phyloP scores from a whole-genome alignment of 2,329 filamentous ascomycete species.

The Sclerotinia minor region DNA sequence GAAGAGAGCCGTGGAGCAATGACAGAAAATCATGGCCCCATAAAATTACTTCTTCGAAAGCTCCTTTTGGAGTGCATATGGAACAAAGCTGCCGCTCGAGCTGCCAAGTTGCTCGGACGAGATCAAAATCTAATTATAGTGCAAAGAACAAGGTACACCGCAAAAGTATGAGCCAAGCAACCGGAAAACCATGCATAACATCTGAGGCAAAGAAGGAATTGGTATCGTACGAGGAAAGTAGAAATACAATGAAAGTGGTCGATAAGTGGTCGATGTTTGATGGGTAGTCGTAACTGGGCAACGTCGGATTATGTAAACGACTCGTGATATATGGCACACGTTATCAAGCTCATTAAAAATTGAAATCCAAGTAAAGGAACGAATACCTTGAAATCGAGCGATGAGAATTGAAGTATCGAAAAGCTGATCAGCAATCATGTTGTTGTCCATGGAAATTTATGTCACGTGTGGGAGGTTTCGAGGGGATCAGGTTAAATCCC shows the following conservation, averaged over 20 bases:
- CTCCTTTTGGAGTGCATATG: background rate
- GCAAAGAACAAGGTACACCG: background rate
- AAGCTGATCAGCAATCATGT: background rate
- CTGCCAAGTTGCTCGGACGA: conserved; percentile 11
- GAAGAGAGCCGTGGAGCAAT: background rate
- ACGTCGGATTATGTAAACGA: background rate
- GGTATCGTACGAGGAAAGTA: background rate
- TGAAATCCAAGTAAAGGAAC: background rate
- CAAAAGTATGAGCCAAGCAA: background rate
- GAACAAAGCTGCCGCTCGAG: background rate
- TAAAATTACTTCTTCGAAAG: background rate
- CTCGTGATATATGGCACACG: background rate
- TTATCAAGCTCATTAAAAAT: background rate
- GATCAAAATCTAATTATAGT: background rate
- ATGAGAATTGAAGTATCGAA: background rate
- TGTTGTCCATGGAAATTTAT: background rate
- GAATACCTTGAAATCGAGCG: background rate
- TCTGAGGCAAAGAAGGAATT: background rate
- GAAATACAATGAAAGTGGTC: background rate
- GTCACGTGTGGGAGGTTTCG: background rate
- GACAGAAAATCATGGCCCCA: background rate
- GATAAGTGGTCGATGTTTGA: no score
- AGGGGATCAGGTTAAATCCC: background rate
- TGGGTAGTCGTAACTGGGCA: background rate
- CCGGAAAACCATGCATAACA: background rate